These are phyloP conservation scores for Scedosporium boydii DNA, from an alignment of 2,329 filamentous ascomycete species.

Conservation along the genomic window DNA sequence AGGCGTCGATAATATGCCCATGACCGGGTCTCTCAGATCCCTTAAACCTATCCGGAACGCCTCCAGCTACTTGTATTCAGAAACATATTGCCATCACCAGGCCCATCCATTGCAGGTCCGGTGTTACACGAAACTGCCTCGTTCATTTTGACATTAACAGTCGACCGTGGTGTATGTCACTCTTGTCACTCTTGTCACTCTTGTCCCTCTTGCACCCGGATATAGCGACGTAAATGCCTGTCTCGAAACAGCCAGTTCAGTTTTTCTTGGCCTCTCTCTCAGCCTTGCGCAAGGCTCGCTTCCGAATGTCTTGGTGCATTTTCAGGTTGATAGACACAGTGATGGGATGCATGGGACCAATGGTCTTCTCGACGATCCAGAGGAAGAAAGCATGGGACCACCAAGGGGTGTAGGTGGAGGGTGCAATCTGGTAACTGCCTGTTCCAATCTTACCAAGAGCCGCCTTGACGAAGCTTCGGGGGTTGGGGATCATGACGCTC, in stretches of 20 bases:
- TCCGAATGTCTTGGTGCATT: conserved; percentile 79
- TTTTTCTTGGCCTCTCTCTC: conserved; percentile 70
- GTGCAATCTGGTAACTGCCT: conserved; percentile 68
- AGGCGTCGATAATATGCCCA: too few species aligned
- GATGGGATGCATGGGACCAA: conserved; percentile 38
- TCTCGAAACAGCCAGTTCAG: neutral
- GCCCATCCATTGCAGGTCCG: too few species aligned
- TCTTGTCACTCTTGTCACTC: too few species aligned
- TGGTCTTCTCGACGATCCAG: conserved; percentile 60
- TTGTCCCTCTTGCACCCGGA: too few species aligned
- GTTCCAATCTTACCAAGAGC: conserved; percentile 73
- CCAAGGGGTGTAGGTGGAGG: conserved; percentile 82
- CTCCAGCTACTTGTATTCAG: too few species aligned
- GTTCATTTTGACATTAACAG: too few species aligned
- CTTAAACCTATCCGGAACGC: too few species aligned
- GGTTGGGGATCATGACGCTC: conserved; percentile 68
- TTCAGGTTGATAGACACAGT: conserved; percentile 42
- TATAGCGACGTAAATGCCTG: too few species aligned
- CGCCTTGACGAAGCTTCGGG: conserved; percentile 71
- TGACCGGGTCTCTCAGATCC: too few species aligned
- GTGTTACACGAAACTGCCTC: too few species aligned
- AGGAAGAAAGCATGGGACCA: conserved; percentile 88
- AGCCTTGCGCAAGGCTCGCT: conserved; percentile 72
- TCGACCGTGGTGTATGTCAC: too few species aligned
- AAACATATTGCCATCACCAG: too few species aligned